Evolutionary conservation across 257 asterid species (phyloP), one percentile per base, ranked within the genome.

Genomic region (Nicotiana paniculata): DNA sequence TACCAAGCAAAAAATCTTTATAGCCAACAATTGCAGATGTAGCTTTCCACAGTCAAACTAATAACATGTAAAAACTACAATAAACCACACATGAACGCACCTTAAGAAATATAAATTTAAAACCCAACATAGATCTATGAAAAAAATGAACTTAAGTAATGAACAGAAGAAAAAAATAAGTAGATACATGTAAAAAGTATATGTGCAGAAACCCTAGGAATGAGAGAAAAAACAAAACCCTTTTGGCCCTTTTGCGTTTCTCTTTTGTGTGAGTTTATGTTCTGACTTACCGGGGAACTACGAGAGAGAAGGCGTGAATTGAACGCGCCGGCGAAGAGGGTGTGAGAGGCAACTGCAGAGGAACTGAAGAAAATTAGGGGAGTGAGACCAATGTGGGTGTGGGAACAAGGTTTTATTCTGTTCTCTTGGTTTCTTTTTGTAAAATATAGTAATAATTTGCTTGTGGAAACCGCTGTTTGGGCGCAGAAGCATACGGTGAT

Each of bases 191-290:
- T n/a, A 74, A 57, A 74, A 57, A 13, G 21, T 39, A 46, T 12
- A 46, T 21, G 39, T 33, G 21, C 39, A 48, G 26, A 43, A 83
- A 77, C 83, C 85, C 80, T 81, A 80, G 70, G 64, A 57, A 83
- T 46, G 67, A 61, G 64, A n/a, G 28, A 16, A 80, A 77, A 77
- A 26, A 46, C 24, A 66, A 28, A 12, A 46, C 77, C 82, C 39
- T 82, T 69, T 15, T 1, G 1, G 17, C 24, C 51, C 30, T 78
- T 55, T 76, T 68, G 64, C 65, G 51, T 59, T 48, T 54, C 83
- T 57, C 53, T 48, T 61, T 10, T 5, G 55, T 28, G 77, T 18
- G 62, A 3, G 26, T 58, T 3, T 79, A 13, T 48, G 54, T 54
- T 63, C 39, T 48, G 32, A 48, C 58, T 21, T 21, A 77, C 82